A percentile compares a stretch with the other conserved stretches of the same genome.
These are phyloP conservation scores for Pseudogymnoascus pannorum DNA, from an alignment of 2,329 filamentous ascomycete species.

Conservation along the genomic window DNA sequence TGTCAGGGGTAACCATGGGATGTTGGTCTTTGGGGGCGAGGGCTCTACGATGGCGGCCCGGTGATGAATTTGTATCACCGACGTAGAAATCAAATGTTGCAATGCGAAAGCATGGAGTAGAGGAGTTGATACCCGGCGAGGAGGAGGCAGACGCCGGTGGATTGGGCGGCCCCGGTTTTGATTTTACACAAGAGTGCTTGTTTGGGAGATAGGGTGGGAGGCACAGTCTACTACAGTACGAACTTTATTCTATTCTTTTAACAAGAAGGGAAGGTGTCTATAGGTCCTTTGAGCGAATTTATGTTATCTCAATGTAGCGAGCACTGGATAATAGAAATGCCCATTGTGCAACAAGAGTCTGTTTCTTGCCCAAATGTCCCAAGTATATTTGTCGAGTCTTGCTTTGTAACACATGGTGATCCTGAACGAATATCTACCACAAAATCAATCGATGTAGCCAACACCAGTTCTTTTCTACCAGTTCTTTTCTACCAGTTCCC, in stretches of 20 bases:
- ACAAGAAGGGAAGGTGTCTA: background rate
- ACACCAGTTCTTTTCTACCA: background rate
- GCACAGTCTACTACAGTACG: constrained; percentile 3
- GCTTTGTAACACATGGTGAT: background rate
- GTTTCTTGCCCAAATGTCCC: background rate
- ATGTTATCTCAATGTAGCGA: constrained; percentile 3
- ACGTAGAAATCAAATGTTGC: constrained; percentile 3
- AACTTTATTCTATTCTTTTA: background rate
- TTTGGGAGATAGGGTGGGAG: background rate
- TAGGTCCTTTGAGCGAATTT: background rate
- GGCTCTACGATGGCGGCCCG: constrained; percentile 32
- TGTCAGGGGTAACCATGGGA: constrained; percentile 42
- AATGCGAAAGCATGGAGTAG: constrained; percentile 6
- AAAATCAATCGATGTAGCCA: background rate
- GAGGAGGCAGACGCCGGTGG: background rate
- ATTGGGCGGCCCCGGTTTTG: background rate
- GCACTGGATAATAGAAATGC: background rate
- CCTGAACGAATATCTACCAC: background rate
- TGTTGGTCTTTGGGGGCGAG: constrained; percentile 42
- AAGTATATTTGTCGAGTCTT: background rate
- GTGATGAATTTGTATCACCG: constrained; percentile 15
- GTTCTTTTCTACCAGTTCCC: background rate
- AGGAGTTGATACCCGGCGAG: constrained; percentile 6
- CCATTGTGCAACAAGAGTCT: background rate
- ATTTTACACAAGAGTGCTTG: background rate